Percentiles rank a stretch among this genome's conserved stretches.
Evolutionary conservation across 345 rosid genomes (phyloP).

Genomic region (Psidium guajava): DNA sequence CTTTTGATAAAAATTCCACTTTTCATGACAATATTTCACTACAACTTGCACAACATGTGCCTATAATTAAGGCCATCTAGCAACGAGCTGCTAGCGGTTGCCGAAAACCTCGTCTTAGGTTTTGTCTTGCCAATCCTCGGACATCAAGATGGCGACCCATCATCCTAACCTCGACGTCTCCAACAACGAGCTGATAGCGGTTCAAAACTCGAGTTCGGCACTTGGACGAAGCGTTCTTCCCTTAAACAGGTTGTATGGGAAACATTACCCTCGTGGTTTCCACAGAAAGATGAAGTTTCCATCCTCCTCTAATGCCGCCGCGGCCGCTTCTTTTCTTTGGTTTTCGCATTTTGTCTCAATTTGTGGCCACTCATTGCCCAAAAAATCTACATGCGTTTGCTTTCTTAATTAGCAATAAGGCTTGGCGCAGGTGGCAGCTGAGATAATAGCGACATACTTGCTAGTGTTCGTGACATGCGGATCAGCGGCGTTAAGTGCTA

Average conservation of each 20-base stretch:
- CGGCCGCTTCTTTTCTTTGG: not conserved
- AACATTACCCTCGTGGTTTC: conserved; percentile 27
- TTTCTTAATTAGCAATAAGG: no score
- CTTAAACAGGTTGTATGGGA: not conserved
- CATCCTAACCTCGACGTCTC: not conserved
- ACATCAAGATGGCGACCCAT: conserved; percentile 9
- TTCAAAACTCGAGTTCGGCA: conserved; percentile 1
- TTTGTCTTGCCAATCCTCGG: not conserved
- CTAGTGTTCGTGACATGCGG: conserved; percentile 58
- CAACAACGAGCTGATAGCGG: not conserved
- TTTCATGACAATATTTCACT: no score
- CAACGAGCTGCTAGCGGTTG: not conserved
- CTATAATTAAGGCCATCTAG: no score
- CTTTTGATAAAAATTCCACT: no score
- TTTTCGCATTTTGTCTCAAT: not conserved
- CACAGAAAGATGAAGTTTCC: conserved; percentile 22
- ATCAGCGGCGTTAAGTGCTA: conserved; percentile 23
- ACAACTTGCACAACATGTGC: no score
- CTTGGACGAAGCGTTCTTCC: not conserved
- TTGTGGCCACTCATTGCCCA: not conserved
- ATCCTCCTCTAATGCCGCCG: not conserved
- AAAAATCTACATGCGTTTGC: not conserved
- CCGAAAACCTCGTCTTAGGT: not conserved
- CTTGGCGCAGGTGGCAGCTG: conserved; percentile 33
- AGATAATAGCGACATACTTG: conserved; percentile 40